These are phyloP conservation scores for Serendipita vermifera DNA, from an alignment of 768 basidiomycete species.

Conservation along the genomic window DNA sequence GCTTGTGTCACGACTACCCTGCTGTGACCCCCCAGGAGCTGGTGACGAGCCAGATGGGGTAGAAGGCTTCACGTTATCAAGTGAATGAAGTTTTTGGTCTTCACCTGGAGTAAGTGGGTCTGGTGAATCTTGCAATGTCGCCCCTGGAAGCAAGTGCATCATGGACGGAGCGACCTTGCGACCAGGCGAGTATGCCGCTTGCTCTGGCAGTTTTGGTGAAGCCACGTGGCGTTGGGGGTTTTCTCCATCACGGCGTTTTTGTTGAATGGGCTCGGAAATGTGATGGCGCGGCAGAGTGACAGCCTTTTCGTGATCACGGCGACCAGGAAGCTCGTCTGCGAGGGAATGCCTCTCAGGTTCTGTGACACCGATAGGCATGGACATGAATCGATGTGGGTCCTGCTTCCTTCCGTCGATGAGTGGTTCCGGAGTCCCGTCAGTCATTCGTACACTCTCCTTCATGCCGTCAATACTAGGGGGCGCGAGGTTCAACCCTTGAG, in stretches of 20 bases:
- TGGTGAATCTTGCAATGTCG: conserved; percentile 29
- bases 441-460: background rate
- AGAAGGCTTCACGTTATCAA: background rate
- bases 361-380: background rate
- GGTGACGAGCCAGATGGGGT: background rate
- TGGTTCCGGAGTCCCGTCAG: background rate
- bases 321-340: background rate
- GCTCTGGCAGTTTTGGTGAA: background rate
- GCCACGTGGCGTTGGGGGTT: background rate
- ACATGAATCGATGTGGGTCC: background rate
- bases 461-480: background rate
- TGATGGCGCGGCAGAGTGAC: no score
- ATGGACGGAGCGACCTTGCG: background rate
- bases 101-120: conserved; percentile 19
- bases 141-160: background rate
- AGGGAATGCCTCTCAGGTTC: background rate
- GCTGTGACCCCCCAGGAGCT: no score
- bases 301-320: background rate
- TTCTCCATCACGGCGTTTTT: background rate
- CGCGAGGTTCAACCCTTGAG: background rate
- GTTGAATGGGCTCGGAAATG: background rate
- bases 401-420: background rate
- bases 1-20: no score
- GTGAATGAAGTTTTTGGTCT: background rate
- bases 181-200: background rate